Evolutionary conservation across 2,329 filamentous ascomycete genomes (phyloP).

Genomic region (Esteya vermicola): DNA sequence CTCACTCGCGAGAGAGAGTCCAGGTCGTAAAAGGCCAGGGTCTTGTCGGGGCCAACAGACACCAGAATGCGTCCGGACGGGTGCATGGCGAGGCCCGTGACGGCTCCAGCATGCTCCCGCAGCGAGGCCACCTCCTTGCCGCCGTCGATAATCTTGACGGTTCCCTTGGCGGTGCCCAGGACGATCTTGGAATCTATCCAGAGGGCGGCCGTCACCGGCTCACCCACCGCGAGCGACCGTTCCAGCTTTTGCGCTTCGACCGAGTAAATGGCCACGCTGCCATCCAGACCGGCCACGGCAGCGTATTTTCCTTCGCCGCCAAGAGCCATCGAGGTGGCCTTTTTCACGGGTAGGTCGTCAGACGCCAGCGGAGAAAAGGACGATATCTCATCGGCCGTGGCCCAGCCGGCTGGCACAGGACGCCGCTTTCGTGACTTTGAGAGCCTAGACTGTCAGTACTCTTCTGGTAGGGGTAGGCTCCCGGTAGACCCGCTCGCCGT

Average conservation of each 20-base stretch:
- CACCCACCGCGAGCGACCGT: conserved; percentile 50
- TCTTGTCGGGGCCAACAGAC: conserved; percentile 84
- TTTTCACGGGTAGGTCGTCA: conserved; percentile 30
- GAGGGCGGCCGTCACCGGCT: conserved; percentile 49
- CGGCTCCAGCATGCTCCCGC: conserved; percentile 69
- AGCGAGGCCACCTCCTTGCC: conserved; percentile 57
- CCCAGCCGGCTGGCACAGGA: conserved; percentile 73
- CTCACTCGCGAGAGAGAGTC: conserved; percentile 51
- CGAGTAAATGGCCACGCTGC: conserved; percentile 63
- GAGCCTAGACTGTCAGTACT: conserved; percentile 37
- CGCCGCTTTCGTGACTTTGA: conserved; percentile 85
- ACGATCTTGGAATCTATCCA: conserved; percentile 58
- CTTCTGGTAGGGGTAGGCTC: background rate
- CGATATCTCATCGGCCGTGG: conserved; percentile 55
- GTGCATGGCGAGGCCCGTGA: conserved; percentile 65
- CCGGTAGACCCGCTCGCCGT: too few relatives aligned
- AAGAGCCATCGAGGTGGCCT: conserved; percentile 33
- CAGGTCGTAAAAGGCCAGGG: conserved; percentile 80
- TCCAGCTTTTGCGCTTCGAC: conserved; percentile 53
- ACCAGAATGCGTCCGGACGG: conserved; percentile 72
- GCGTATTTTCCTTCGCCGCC: conserved; percentile 43
- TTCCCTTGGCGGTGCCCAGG: conserved; percentile 60
- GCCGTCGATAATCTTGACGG: conserved; percentile 65
- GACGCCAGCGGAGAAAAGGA: conserved; percentile 29
- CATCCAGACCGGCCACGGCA: conserved; percentile 61